Evolutionary conservation across 1,284 basidiomycete species (phyloP).

Genomic region (Pterulicium gracile): DNA sequence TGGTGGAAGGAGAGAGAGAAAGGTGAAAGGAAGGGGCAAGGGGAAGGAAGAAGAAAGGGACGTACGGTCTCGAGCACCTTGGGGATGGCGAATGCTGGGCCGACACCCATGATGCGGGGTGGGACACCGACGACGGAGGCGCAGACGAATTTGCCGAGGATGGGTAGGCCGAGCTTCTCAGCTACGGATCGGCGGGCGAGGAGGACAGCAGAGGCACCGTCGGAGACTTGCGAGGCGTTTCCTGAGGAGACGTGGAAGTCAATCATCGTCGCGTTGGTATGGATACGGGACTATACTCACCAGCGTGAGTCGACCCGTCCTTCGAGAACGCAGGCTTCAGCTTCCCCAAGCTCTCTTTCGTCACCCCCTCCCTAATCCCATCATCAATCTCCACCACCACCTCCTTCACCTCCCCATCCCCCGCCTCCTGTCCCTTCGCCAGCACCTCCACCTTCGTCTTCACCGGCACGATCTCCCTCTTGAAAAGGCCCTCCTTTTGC

Average conservation of each 20-base stretch:
- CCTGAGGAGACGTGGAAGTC: constrained; percentile 25
- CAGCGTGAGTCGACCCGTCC: constrained; percentile 88
- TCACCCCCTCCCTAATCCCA: constrained; percentile 88
- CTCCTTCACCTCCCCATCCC: constrained; percentile 73
- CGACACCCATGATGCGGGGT: constrained; percentile 85
- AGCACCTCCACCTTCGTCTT: constrained; percentile 71
- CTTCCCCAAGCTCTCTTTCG: constrained; percentile 76
- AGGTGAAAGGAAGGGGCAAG: too few species aligned
- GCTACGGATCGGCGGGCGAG: constrained; percentile 82
- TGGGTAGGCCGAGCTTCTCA: constrained; percentile 81
- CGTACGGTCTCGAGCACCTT: constrained; percentile 51
- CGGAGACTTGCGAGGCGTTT: constrained; percentile 94
- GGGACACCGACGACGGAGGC: constrained; percentile 77
- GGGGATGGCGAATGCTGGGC: constrained; percentile 88
- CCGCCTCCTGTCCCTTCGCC: constrained; percentile 82
- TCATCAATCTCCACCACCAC: constrained; percentile 84
- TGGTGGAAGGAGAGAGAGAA: too few species aligned
- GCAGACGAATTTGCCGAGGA: constrained; percentile 86
- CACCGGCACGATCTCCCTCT: constrained; percentile 84
- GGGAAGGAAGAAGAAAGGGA: too few species aligned
- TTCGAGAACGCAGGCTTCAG: constrained; percentile 91
- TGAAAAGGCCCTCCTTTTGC: constrained; percentile 87
- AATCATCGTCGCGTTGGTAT: too few species aligned
- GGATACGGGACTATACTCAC: constrained; percentile 19
- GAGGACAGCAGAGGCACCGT: constrained; percentile 93